Conservation (phyloP, 768 basidiomycete genomes). For the Leccinum fibrillosum region DNA sequence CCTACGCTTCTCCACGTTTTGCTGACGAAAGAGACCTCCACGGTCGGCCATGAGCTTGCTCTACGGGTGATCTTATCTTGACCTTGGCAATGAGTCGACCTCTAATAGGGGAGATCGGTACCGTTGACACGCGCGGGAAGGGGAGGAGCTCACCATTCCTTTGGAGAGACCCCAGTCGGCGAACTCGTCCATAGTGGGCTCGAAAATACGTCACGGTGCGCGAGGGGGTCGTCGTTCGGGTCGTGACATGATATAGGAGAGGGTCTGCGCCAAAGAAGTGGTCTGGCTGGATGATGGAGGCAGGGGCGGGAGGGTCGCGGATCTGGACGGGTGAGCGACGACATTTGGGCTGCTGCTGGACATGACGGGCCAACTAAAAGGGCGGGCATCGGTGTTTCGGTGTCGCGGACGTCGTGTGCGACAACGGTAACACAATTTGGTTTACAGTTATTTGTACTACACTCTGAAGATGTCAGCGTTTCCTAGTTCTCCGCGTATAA, state of each 20-base stretch:
- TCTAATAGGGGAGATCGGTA: constrained; percentile 24
- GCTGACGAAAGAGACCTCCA: constrained; percentile 81
- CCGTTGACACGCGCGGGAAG: constrained; percentile 14
- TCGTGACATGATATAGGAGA: too few relatives aligned
- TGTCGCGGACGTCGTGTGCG: constrained; percentile 12
- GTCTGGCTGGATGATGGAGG: too few relatives aligned
- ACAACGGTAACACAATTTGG: neutral
- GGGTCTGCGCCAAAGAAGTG: too few relatives aligned
- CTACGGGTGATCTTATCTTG: constrained; percentile 86
- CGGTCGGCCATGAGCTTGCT: constrained; percentile 86
- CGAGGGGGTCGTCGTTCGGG: constrained; percentile 51
- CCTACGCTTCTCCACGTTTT: constrained; percentile 86
- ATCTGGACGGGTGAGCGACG: constrained; percentile 30
- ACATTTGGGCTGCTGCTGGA: constrained; percentile 19
- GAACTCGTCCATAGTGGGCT: constrained; percentile 89
- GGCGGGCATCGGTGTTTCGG: neutral
- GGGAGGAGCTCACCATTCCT: constrained; percentile 71
- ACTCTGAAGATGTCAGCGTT: too few relatives aligned
- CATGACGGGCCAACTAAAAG: too few relatives aligned
- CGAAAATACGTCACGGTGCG: constrained; percentile 91
- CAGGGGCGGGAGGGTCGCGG: constrained; percentile 24
- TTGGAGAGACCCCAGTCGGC: constrained; percentile 78
- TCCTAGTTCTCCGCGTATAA: too few relatives aligned
- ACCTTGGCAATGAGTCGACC: constrained; percentile 76
- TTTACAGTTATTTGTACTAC: neutral